Conservation (phyloP, 2,329 filamentous ascomycete species). For the Fusarium buharicum region DNA sequence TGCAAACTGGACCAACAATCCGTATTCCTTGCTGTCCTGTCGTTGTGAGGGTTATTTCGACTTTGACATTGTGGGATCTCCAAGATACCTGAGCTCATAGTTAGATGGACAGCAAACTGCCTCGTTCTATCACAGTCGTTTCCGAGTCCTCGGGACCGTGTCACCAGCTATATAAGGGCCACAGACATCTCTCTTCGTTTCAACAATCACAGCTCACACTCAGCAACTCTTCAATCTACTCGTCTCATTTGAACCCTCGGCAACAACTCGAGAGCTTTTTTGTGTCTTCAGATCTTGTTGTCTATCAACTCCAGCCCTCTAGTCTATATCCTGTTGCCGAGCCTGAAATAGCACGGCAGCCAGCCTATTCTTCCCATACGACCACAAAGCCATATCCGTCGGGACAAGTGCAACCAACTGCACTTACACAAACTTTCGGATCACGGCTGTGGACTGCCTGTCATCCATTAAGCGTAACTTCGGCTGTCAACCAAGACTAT, state of each 20-base stretch:
- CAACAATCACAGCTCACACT: slow-evolving; percentile 34
- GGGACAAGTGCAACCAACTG: slow-evolving; percentile 35
- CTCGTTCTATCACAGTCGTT: slow-evolving; percentile 38
- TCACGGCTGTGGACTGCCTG: slow-evolving; percentile 35
- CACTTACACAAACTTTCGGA: slow-evolving; percentile 43
- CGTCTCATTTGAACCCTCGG: slow-evolving; percentile 8
- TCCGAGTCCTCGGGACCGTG: slow-evolving; percentile 42
- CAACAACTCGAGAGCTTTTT: slow-evolving; percentile 4
- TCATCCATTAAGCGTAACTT: slow-evolving; percentile 28
- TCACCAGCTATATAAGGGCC: slow-evolving; percentile 47
- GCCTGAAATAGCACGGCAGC: slow-evolving; percentile 22
- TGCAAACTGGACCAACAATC: slow-evolving; percentile 44
- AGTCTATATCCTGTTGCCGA: slow-evolving; percentile 10
- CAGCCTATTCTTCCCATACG: slow-evolving; percentile 34
- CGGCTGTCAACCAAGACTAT: slow-evolving; percentile 17
- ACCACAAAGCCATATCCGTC: slow-evolving; percentile 37
- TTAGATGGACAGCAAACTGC: slow-evolving; percentile 45
- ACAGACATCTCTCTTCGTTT: slow-evolving; percentile 29
- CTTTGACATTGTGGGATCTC: slow-evolving; percentile 43
- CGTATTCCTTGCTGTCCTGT: slow-evolving; percentile 36
- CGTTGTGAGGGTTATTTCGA: slow-evolving; percentile 44
- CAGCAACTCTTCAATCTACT: slow-evolving; percentile 26
- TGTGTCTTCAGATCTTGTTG: neutral
- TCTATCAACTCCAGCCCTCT: slow-evolving; percentile 2
- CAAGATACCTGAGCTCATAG: slow-evolving; percentile 43